Conservation (phyloP, 805 yeast species). For the Candida patagonica region DNA sequence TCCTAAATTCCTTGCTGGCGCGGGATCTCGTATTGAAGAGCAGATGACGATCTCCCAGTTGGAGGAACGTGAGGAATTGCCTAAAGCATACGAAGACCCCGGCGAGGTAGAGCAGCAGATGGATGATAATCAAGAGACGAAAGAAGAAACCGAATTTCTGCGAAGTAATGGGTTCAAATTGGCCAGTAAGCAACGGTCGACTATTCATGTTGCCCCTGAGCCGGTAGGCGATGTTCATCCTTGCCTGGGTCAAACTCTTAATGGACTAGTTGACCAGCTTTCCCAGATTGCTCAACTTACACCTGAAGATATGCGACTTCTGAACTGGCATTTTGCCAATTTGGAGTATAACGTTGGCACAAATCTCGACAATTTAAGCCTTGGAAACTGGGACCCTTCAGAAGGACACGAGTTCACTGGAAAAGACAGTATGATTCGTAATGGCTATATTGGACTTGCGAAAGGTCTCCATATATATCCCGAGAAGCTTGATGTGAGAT, state of each 20-base stretch:
- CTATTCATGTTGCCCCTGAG: constrained; percentile 22
- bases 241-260: constrained; percentile 30
- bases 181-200: constrained; percentile 5
- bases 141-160: constrained; percentile 25
- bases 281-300: constrained; percentile 26
- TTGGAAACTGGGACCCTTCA: constrained; percentile 34
- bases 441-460: constrained; percentile 29
- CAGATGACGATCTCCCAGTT: constrained; percentile 30
- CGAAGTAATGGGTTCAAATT: constrained; percentile 22
- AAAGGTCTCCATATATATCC: constrained; percentile 32
- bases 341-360: constrained; percentile 32
- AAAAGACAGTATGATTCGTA: constrained; percentile 29
- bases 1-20: constrained; percentile 19
- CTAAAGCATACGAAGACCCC: constrained; percentile 26
- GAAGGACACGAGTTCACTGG: constrained; percentile 33
- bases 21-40: constrained; percentile 18
- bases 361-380: constrained; percentile 26
- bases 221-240: constrained; percentile 28
- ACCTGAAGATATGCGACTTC: constrained; percentile 27
- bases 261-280: constrained; percentile 26
- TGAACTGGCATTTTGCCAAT: constrained; percentile 35
- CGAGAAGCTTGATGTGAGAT: constrained; percentile 31
- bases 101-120: constrained; percentile 15
- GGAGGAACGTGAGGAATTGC: constrained; percentile 27
- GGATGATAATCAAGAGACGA: constrained; percentile 20